Base-by-base conservation (phyloP, 2,329 filamentous ascomycete species). In the Neonectria magnoliae region DNA sequence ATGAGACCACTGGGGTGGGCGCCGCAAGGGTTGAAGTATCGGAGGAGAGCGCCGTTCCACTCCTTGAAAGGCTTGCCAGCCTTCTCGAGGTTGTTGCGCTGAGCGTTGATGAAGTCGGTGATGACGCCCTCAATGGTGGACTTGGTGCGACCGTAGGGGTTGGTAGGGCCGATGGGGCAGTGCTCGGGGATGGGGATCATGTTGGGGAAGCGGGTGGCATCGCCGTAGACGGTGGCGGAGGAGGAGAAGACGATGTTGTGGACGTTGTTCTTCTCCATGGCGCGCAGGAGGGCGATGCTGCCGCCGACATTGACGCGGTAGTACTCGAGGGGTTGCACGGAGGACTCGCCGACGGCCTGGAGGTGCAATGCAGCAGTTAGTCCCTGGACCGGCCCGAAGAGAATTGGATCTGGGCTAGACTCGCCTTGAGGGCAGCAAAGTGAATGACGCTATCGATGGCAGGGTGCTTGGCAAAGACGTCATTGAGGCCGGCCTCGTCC, bases 131-230 rank as follows among this genome's bases (percentile, higher is more conserved):
- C 96, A 68, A 97, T 94, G 72, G 91, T 92, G 76, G 93, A 91
- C 85, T 99, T 99, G 70, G 96, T 99, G 81, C 93, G 93, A 68
- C 96, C 97, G 82, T 99, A 99, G 27, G 95, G 94, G 86, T 98
- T 99, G 72, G 96, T 99, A 14, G 96, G 93, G 56, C 94, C 95
- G 68, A 97, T 93, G 65, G 97, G 96, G 87, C 96, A 99, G 81
- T 93, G 86, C 84, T 99, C 96, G 56, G 96, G 96, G 76, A 99
- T 99, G 69, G 96, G 96, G 71, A 99, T 99, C 96, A 99, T 99
- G 86, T 97, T 91, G 72, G 92, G 90, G 83, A 98, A 93, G 78
- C 94, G 92, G 50, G 96, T 98, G 58, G 95, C 96, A 81, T 99
- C 97, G 77, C 96, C 96, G 81, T 99, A 99, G 71, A 99, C 96